Evolutionary conservation across 495 filamentous ascomycete genomes (phyloP), one percentile per base, ranked within the genome.

Genomic region (Saxophila tyrrhenica): DNA sequence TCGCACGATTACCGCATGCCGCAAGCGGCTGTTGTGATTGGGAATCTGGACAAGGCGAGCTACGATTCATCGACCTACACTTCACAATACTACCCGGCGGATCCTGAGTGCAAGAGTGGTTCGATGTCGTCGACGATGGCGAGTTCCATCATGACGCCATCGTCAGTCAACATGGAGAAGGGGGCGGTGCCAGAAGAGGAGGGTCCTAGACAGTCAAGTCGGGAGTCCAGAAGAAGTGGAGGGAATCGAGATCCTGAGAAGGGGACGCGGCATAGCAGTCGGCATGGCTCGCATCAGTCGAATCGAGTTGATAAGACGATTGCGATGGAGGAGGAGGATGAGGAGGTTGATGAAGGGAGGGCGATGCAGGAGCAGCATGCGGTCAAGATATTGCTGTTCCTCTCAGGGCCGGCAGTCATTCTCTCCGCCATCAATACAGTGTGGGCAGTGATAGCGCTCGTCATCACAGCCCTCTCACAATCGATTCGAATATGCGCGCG

Each of bases 401-500:
- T 70, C 47, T 63, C 64, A 21, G 62, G 58, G 25, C 64, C 62
- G 41, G 65, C 60, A 55, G 58, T 58, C 20, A 9, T 67, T 2
- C 50, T 70, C 45, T 70, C 67, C 41, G 24, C 60, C 24, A 10
- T 61, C 44, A 66, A 62, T 41, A 53, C 54, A 25, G 35, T 59
- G 45, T 71, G 67, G 67, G 61, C 65, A 21, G 9, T 62, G 39
- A 32, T 67, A 22, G 50, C 60, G n/a, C 57, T 70, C 51, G 42
- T 67, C 63, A 49, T 69, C 51, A 57, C 58, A 10, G 16, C 57
- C 20, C 25, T 69, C 25, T 56, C 63, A 19, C 64, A 66, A 43
- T 67, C 69, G 13, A 48, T 70, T 32, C 65, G 69, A 20, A 42
- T 70, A 20, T 66, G 61, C 59, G 50, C 58, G 20, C 29, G 43